phyloP scores from a whole-genome alignment of 371 early-diverging fungal genomes.

The Rhizopus stolonifer region DNA sequence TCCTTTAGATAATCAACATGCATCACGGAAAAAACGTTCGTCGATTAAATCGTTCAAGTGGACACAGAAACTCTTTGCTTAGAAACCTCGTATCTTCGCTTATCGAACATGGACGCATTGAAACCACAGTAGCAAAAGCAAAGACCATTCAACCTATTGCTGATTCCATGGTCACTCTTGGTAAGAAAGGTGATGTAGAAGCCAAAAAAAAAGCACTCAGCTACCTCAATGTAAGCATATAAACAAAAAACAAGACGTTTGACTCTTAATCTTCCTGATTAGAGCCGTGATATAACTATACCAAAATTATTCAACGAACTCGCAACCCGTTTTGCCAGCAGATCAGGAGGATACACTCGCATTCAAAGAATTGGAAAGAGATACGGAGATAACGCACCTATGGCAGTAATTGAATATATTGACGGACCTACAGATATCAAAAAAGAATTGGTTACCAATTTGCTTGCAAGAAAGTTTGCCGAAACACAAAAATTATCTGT shows the following conservation, averaged over 20 bases:
- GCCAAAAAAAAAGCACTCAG: conserved; percentile 63
- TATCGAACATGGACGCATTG: conserved; percentile 87
- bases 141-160: conserved; percentile 86
- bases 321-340: conserved; percentile 77
- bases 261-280: conserved; percentile 7
- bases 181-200: conserved; percentile 68
- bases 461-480: conserved; percentile 38
- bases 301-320: conserved; percentile 86
- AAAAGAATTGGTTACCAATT: conserved; percentile 51
- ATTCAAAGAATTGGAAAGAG: conserved; percentile 80
- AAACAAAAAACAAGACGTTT: too few species aligned
- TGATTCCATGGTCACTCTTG: conserved; percentile 84
- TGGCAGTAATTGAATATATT: conserved; percentile 88
- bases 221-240: conserved; percentile 62
- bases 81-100: conserved; percentile 87
- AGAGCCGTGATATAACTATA: conserved; percentile 69
- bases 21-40: conserved; percentile 72
- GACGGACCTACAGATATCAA: conserved; percentile 64
- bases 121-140: conserved; percentile 94
- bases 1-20: conserved; percentile 49
- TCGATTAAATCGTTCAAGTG: conserved; percentile 68
- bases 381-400: conserved; percentile 85
- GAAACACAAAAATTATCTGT: conserved; percentile 24
- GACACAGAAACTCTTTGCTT: conserved; percentile 81
- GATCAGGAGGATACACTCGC: conserved; percentile 91